Conservation (phyloP, 2,329 filamentous ascomycete species). For the Zopfia rhizophila region DNA sequence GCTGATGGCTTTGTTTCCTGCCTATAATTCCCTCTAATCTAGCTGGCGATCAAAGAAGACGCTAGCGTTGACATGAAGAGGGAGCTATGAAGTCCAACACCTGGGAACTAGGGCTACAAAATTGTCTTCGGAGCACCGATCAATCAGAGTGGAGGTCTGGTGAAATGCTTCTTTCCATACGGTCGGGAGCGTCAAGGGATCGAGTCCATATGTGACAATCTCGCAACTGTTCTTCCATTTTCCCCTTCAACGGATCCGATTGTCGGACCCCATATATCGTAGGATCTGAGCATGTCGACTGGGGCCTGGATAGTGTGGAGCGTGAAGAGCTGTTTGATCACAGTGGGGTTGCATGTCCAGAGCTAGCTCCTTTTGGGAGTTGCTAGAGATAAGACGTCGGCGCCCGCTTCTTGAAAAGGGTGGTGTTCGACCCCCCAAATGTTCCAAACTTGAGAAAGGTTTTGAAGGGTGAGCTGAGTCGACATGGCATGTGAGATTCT, state of each 20-base stretch:
- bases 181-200: conserved; percentile 5
- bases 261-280: conserved; percentile 23
- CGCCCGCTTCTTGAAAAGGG: conserved; percentile 13
- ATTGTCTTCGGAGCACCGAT: conserved; percentile 6
- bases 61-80: conserved; percentile 19
- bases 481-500: not conserved
- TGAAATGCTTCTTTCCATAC: conserved; percentile 21
- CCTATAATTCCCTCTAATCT: conserved; percentile 17
- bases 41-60: conserved; percentile 16
- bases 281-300: conserved; percentile 20
- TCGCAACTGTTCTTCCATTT: conserved; percentile 19
- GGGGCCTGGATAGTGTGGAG: conserved; percentile 12
- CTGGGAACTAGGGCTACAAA: conserved; percentile 5
- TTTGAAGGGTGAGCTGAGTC: conserved; percentile 1
- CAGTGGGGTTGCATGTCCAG: conserved; percentile 15
- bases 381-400: conserved; percentile 16
- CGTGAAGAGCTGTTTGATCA: conserved; percentile 20
- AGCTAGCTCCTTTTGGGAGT: conserved; percentile 19
- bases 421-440: conserved; percentile 17
- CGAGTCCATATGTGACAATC: conserved; percentile 14
- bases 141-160: conserved; percentile 15
- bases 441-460: conserved; percentile 8
- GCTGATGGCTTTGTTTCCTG: not conserved
- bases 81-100: conserved; percentile 16
- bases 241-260: conserved; percentile 22